These are phyloP conservation scores for Fusarium sacchari DNA, from an alignment of 2,329 filamentous ascomycete species.

Conservation along the genomic window DNA sequence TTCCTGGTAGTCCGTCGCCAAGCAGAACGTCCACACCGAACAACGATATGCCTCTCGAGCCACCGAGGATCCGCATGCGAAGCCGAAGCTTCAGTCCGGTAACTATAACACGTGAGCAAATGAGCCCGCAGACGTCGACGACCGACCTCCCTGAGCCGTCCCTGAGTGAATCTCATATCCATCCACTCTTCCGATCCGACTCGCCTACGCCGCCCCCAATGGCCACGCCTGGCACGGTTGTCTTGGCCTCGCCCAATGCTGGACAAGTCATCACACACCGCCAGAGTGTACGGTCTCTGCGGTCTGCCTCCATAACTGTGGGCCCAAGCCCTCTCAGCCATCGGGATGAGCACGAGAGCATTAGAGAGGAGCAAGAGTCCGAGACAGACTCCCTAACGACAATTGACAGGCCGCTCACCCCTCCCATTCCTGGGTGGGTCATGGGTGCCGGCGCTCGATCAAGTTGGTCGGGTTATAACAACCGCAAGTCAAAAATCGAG, in stretches of 20 bases:
- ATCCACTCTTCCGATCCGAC: constrained; percentile 80
- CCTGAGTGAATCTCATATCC: constrained; percentile 73
- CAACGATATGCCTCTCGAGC: constrained; percentile 65
- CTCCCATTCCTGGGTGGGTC: constrained; percentile 71
- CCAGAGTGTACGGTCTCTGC: constrained; percentile 61
- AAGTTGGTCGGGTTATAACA: constrained; percentile 60
- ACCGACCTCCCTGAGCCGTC: constrained; percentile 62
- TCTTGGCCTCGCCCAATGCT: constrained; percentile 75
- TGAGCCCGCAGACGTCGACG: constrained; percentile 42
- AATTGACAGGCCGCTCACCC: constrained; percentile 62
- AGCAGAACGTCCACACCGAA: constrained; percentile 74
- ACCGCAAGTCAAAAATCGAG: constrained; percentile 45
- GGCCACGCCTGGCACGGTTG: constrained; percentile 74
- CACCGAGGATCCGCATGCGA: constrained; percentile 56
- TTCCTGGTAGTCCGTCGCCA: constrained; percentile 71
- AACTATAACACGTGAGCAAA: constrained; percentile 45
- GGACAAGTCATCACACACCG: constrained; percentile 70
- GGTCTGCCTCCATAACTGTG: constrained; percentile 64
- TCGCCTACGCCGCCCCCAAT: constrained; percentile 73
- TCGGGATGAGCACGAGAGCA: constrained; percentile 47
- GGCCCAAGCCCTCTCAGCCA: constrained; percentile 60
- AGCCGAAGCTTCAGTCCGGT: constrained; percentile 64
- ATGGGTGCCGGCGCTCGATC: constrained; percentile 62
- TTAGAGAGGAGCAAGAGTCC: constrained; percentile 39
- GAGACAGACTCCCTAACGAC: constrained; percentile 31